Base-by-base conservation (phyloP, 176 grass and related monocot species). In the Ananas comosus region DNA sequence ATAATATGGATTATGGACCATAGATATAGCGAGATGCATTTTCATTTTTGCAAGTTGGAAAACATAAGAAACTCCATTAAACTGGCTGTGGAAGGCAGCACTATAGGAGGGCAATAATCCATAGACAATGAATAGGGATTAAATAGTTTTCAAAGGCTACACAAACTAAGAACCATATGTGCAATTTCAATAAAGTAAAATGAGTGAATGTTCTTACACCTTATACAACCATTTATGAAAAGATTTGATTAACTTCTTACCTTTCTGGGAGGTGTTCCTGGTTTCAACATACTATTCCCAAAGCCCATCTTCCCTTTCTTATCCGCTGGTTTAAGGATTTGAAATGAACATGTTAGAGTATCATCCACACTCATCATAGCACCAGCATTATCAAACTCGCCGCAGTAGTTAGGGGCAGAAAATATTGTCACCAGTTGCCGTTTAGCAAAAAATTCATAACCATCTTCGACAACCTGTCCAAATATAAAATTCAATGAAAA, bases 311-410 rank as follows among this genome's bases (percentile, higher is more conserved):
- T 61, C 56, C 56, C 56, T 61, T 61, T 61, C 13, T 22, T 61
- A 61, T 61, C 56, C 16, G 17, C 16, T 61, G 56, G 56, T 61
- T 61, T 61, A 22, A 61, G 56, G 21, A 61, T 61, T 61, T 61
- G 56, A 61, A 61, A 61, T 61, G 56, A 61, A 61, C 56, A 61
- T 22, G 56, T 61, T 61, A 61, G 56, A 61, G 56, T 61, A 61
- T 61, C 56, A 61, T 61, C 56, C 21, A 61, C 13, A 7, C 56
- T 61, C 56, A 61, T 61, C 56, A 61, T 61, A 19, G 56, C 56
- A 21, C 56, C 56, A 22, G 56, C 56, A 61, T 61, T 61, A 61
- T 61, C 56, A 61, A 61, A 61, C 56, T 61, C 56, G n/a, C 56
- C 56, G 10, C 56, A 61, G 21, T 61, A 61, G 56, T 61, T 61